Percentiles rank a stretch among this genome's conserved stretches.
phyloP scores from a whole-genome alignment of 2,329 filamentous ascomycete species.

The Ustulina deusta region DNA sequence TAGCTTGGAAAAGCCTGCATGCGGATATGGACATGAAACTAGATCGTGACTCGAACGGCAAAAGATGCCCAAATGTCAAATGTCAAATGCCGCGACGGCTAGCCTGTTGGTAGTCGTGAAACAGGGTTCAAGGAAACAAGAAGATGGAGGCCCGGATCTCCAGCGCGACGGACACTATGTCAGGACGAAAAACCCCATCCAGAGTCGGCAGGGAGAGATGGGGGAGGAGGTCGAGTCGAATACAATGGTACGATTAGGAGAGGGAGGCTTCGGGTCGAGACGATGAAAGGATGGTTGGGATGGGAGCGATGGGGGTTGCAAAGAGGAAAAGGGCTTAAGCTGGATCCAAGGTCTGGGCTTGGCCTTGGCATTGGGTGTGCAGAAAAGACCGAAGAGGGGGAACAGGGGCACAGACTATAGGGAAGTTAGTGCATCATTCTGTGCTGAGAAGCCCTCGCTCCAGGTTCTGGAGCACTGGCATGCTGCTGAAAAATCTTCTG shows the following conservation, averaged over 20 bases:
- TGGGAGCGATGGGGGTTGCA: constrained; percentile 35
- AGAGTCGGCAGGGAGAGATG: constrained; percentile 44
- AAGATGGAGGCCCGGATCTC: constrained; percentile 51
- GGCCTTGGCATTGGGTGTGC: constrained; percentile 33
- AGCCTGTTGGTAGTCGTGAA: constrained; percentile 31
- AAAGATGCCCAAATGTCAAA: constrained; percentile 38
- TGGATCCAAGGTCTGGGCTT: constrained; percentile 34
- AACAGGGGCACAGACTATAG: constrained; percentile 9
- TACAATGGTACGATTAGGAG: constrained; percentile 40
- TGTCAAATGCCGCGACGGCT: constrained; percentile 49
- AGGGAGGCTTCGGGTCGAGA: constrained; percentile 39
- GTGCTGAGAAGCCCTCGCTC: background rate
- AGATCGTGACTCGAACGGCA: constrained; percentile 45
- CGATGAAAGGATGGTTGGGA: constrained; percentile 45
- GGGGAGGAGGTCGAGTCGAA: constrained; percentile 20
- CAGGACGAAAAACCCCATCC: constrained; percentile 48
- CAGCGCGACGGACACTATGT: constrained; percentile 50
- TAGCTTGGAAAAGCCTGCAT: constrained; percentile 40
- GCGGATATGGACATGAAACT: constrained; percentile 41
- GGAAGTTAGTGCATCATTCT: background rate
- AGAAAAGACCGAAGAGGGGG: constrained; percentile 35
- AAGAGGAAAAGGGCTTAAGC: constrained; percentile 39
- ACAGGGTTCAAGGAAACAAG: constrained; percentile 35
- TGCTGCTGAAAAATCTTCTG: constrained; percentile 22
- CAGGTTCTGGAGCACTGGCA: constrained; percentile 11